Percentiles rank a stretch among this genome's conserved stretches.
Conservation (phyloP, 129 eudicot genomes). For the Escallonia rubra region DNA sequence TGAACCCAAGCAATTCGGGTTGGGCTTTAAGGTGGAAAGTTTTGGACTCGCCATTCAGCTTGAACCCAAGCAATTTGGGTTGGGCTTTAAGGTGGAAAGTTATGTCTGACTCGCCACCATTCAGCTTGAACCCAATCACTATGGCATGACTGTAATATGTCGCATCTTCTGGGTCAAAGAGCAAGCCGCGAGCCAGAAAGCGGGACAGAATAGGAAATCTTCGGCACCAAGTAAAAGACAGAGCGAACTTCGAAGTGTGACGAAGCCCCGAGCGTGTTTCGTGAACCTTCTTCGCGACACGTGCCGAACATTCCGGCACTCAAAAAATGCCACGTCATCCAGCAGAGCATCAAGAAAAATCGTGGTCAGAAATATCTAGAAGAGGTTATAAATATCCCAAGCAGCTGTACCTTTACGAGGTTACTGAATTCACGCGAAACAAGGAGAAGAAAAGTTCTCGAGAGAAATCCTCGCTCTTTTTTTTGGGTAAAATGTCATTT, state of each 20-base stretch:
- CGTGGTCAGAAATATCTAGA: conserved; percentile 30
- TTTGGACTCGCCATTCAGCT: no score
- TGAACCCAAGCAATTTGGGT: no score
- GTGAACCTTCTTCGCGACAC: background rate
- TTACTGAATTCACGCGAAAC: background rate
- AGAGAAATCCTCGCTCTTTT: no score
- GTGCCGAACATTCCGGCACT: conserved; percentile 4
- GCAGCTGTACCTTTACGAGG: background rate
- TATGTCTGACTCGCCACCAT: no score
- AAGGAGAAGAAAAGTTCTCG: no score
- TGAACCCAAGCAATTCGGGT: no score
- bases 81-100: no score
- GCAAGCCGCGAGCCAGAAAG: background rate
- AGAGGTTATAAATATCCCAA: conserved; percentile 33
- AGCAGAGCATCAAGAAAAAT: background rate
- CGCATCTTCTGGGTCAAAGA: background rate
- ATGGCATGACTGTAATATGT: no score
- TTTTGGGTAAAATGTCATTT: no score
- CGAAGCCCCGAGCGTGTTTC: background rate
- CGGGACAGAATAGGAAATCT: background rate
- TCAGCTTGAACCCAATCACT: no score
- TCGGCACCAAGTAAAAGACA: background rate
- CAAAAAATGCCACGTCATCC: conserved; percentile 16
- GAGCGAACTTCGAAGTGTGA: conserved; percentile 9
- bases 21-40: no score